These are phyloP conservation scores for Thermothelomyces thermophilus DNA, from an alignment of 2,329 filamentous ascomycete species.

Conservation along the genomic window DNA sequence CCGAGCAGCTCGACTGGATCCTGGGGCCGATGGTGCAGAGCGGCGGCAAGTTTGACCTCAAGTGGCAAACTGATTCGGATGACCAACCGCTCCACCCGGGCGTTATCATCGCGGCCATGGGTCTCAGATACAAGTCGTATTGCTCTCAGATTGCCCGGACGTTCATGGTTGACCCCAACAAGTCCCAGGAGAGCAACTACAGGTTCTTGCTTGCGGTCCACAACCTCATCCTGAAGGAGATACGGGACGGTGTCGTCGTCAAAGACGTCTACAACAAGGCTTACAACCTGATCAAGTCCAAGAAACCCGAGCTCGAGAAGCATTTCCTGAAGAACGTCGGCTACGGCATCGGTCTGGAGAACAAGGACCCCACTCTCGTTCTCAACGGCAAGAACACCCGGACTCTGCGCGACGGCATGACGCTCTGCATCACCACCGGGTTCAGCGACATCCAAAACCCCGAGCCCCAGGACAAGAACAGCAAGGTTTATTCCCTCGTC, in stretches of 20 bases:
- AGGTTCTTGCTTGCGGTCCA: slow-evolving; percentile 80
- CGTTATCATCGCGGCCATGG: slow-evolving; percentile 87
- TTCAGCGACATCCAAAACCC: slow-evolving; percentile 86
- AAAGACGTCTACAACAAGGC: slow-evolving; percentile 94
- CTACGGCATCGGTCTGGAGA: slow-evolving; percentile 87
- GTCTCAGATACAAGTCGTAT: slow-evolving; percentile 92
- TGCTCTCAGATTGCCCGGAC: slow-evolving; percentile 88
- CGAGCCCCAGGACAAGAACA: slow-evolving; percentile 81
- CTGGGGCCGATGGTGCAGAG: slow-evolving; percentile 88
- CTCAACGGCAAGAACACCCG: slow-evolving; percentile 82
- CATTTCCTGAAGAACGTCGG: slow-evolving; percentile 91
- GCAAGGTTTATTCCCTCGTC: slow-evolving; percentile 80
- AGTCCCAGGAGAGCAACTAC: slow-evolving; percentile 90
- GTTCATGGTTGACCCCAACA: slow-evolving; percentile 95
- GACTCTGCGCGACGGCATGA: slow-evolving; percentile 92
- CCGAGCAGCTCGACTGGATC: slow-evolving; percentile 87
- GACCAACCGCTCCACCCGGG: slow-evolving; percentile 80
- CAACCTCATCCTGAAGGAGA: slow-evolving; percentile 81
- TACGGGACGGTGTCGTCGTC: slow-evolving; percentile 75
- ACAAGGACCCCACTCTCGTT: slow-evolving; percentile 73
- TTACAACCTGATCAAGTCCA: slow-evolving; percentile 68
- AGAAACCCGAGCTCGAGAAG: slow-evolving; percentile 92
- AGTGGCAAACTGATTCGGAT: slow-evolving; percentile 70
- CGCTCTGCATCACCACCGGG: slow-evolving; percentile 80
- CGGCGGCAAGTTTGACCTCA: slow-evolving; percentile 89